Evolutionary conservation across 2,329 filamentous ascomycete genomes (phyloP).

Genomic region (Orbilia oligospora): DNA sequence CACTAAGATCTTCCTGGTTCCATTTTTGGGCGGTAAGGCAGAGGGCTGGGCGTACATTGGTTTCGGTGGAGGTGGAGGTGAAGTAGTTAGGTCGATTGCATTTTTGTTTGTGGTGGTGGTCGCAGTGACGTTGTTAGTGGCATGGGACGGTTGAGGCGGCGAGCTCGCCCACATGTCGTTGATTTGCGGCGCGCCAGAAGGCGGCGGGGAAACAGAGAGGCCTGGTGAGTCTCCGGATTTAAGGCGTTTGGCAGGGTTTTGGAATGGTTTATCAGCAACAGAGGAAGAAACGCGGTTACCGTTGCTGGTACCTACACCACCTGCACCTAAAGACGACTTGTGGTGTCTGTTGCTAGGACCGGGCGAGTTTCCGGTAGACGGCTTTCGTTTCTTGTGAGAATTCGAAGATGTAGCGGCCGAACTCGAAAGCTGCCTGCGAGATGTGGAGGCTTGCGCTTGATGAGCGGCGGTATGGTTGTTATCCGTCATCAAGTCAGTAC

Average conservation of each 20-base stretch:
- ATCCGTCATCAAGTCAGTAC: constrained; percentile 55
- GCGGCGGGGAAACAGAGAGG: constrained; percentile 27
- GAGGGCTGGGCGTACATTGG: constrained; percentile 44
- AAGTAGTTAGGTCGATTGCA: constrained; percentile 45
- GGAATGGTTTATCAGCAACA: constrained; percentile 24
- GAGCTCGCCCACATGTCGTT: constrained; percentile 54
- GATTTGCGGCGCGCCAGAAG: constrained; percentile 16
- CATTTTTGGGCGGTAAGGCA: constrained; percentile 53
- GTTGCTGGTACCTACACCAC: constrained; percentile 1
- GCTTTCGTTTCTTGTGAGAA: constrained; percentile 53
- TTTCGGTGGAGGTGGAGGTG: constrained; percentile 27
- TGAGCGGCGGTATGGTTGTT: constrained; percentile 40
- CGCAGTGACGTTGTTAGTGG: constrained; percentile 26
- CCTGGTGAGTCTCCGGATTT: constrained; percentile 51
- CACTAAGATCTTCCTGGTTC: constrained; percentile 84
- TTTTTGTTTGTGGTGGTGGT: constrained; percentile 27
- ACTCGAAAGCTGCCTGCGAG: constrained; percentile 42
- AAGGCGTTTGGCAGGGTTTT: constrained; percentile 51
- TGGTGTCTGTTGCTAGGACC: constrained; percentile 8
- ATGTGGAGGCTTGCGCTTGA: constrained; percentile 44
- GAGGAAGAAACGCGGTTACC: neutral
- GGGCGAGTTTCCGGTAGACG: constrained; percentile 36
- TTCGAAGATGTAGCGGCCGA: constrained; percentile 25
- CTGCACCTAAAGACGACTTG: constrained; percentile 18
- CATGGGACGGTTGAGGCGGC: constrained; percentile 45